Percentiles rank a stretch among this genome's conserved stretches.
Evolutionary conservation across 768 basidiomycete species (phyloP).

Genomic region (Lactifluus pinguis): DNA sequence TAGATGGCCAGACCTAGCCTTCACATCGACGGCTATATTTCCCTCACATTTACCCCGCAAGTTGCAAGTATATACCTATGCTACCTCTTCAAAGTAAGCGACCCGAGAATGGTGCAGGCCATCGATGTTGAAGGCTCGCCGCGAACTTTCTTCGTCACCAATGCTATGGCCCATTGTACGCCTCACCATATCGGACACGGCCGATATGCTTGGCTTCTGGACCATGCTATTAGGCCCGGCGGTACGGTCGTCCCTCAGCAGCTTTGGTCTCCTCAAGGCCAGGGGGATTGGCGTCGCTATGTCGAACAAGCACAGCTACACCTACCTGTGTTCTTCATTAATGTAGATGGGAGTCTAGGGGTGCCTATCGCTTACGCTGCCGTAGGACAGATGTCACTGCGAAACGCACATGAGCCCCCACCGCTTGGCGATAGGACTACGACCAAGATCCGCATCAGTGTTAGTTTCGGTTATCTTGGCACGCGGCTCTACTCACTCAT

Average conservation of each 20-base stretch:
- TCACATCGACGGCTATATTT: conserved; percentile 6
- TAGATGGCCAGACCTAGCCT: not conserved
- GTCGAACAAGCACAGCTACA: conserved; percentile 7
- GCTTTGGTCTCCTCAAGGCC: conserved; percentile 10
- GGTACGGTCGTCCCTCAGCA: conserved; percentile 14
- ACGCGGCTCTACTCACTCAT: not conserved
- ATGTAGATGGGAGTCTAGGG: not conserved
- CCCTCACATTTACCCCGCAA: conserved; percentile 5
- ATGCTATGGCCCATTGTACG: not conserved
- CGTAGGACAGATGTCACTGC: conserved; percentile 1
- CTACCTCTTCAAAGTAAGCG: not conserved
- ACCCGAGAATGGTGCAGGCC: not conserved
- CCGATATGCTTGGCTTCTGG: conserved; percentile 4
- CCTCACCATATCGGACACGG: not conserved
- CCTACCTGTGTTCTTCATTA: conserved; percentile 11
- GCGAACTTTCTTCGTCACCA: not conserved
- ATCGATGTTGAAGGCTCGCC: not conserved
- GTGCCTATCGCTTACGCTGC: conserved; percentile 9
- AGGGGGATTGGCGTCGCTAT: conserved; percentile 13
- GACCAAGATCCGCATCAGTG: conserved; percentile 4
- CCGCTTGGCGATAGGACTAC: conserved; percentile 7
- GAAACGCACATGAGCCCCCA: not conserved
- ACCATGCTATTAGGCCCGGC: not conserved
- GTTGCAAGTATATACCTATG: not conserved
- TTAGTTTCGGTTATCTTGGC: not conserved